A percentile compares a stretch with the other conserved stretches of the same genome.
Evolutionary conservation across 139 green algal species (phyloP).

Genomic region (Zygnema circumcarinatum): DNA sequence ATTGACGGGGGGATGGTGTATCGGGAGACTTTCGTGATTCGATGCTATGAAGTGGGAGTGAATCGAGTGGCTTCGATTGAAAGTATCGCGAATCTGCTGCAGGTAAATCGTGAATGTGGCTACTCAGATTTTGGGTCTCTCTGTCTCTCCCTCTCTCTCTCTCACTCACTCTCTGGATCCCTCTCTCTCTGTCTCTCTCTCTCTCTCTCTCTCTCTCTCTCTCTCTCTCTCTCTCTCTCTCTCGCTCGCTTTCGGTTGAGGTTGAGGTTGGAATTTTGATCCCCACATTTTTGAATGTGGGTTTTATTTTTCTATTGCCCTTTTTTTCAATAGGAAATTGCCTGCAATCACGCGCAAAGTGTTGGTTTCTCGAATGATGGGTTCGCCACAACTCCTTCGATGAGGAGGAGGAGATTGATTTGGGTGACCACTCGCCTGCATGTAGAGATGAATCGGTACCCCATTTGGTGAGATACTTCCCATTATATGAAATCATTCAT

Average conservation of each 20-base stretch:
- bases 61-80: slow-evolving; percentile 54
- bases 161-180: too few relatives aligned
- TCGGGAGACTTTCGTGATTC: slow-evolving; percentile 54
- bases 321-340: slow-evolving; percentile 40
- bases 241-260: too few relatives aligned
- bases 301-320: slow-evolving; percentile 1
- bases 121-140: slow-evolving; percentile 5
- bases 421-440: slow-evolving; percentile 88
- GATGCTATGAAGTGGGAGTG: slow-evolving; percentile 56
- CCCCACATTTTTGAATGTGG: too few relatives aligned
- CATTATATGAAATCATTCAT: too few relatives aligned
- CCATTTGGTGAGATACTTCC: slow-evolving; percentile 85
- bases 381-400: slow-evolving; percentile 51
- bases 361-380: slow-evolving; percentile 55
- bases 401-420: slow-evolving; percentile 43
- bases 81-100: slow-evolving; percentile 56
- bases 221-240: too few relatives aligned
- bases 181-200: neutral
- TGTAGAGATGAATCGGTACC: slow-evolving; percentile 89
- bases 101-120: slow-evolving; percentile 21
- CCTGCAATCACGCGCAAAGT: slow-evolving; percentile 43
- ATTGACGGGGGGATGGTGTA: slow-evolving; percentile 50
- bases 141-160: neutral
- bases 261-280: too few relatives aligned
- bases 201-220: slow-evolving; percentile 1